Conservation (phyloP, 1,284 basidiomycete genomes). For the Apiotrichum montevideense region DNA sequence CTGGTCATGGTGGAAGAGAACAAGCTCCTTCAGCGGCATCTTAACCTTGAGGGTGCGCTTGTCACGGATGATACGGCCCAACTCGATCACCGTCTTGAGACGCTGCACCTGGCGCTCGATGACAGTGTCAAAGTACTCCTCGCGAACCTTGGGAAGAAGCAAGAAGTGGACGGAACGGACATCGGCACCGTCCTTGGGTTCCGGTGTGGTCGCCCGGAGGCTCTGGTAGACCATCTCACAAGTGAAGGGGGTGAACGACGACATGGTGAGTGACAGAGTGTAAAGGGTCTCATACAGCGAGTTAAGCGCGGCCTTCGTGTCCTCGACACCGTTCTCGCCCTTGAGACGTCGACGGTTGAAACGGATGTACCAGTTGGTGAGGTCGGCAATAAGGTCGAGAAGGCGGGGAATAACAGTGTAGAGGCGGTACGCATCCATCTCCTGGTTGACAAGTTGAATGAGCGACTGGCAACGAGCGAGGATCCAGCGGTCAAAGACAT, state of each 20-base stretch:
- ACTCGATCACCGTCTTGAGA: constrained; percentile 90
- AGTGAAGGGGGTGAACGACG: constrained; percentile 96
- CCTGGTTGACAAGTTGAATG: constrained; percentile 81
- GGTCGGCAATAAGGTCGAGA: constrained; percentile 85
- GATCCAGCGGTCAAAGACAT: constrained; percentile 99
- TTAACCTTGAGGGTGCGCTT: constrained; percentile 83
- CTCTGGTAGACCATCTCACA: constrained; percentile 96
- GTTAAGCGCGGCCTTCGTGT: constrained; percentile 84
- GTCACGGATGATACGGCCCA: constrained; percentile 85
- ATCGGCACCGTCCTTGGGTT: constrained; percentile 63
- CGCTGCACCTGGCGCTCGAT: constrained; percentile 93
- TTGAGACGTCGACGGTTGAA: constrained; percentile 96
- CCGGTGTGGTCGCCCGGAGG: constrained; percentile 75
- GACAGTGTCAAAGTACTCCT: constrained; percentile 92
- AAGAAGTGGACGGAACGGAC: constrained; percentile 93
- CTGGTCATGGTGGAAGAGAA: constrained; percentile 86
- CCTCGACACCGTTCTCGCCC: constrained; percentile 86
- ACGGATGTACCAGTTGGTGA: constrained; percentile 99
- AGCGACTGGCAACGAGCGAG: constrained; percentile 94
- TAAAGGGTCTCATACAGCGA: constrained; percentile 93
- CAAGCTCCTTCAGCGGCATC: constrained; percentile 77
- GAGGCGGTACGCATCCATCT: constrained; percentile 96
- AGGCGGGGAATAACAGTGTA: constrained; percentile 96
- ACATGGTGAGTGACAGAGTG: constrained; percentile 92
- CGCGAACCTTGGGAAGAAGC: constrained; percentile 84